These are phyloP conservation scores for Ceriops tagal DNA, from an alignment of 345 rosid genomes.

Conservation along the genomic window DNA sequence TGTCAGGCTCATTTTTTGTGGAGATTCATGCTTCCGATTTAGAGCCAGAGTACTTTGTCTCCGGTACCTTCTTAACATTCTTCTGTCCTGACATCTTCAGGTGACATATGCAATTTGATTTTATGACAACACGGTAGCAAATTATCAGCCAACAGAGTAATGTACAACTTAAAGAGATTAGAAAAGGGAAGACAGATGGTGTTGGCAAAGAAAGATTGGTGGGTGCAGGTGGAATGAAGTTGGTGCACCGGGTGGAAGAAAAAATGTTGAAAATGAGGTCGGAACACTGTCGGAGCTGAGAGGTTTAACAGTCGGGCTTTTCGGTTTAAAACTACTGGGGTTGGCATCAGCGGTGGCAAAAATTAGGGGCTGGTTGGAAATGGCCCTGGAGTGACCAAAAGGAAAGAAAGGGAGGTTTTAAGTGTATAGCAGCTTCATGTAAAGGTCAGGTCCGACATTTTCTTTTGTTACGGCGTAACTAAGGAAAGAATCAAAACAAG, in stretches of 20 bases:
- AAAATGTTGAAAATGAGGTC: too few relatives aligned
- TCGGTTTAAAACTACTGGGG: too few relatives aligned
- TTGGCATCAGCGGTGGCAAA: neutral
- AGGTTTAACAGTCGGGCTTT: too few relatives aligned
- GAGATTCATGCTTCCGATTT: neutral
- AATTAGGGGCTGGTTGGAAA: neutral
- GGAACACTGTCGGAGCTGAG: too few relatives aligned
- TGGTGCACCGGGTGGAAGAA: too few relatives aligned
- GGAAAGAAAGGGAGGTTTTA: neutral
- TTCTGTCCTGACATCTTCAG: neutral
- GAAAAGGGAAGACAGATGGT: too few relatives aligned
- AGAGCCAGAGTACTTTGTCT: too few relatives aligned
- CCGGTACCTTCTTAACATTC: neutral
- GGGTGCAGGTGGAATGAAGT: too few relatives aligned
- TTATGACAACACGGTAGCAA: neutral
- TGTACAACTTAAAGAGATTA: too few relatives aligned
- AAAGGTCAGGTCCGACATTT: neutral
- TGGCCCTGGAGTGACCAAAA: neutral
- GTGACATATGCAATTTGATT: conserved; percentile 1
- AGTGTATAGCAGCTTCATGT: neutral
- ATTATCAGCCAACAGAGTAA: too few relatives aligned
- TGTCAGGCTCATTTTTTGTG: too few relatives aligned
- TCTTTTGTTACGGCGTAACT: neutral
- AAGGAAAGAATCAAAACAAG: neutral
- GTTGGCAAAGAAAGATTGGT: too few relatives aligned